Evolutionary conservation across 202 grass and related monocot species (phyloP), one percentile per base, ranked within the genome.

Genomic region (Schoenoplectus tabernaemontani): DNA sequence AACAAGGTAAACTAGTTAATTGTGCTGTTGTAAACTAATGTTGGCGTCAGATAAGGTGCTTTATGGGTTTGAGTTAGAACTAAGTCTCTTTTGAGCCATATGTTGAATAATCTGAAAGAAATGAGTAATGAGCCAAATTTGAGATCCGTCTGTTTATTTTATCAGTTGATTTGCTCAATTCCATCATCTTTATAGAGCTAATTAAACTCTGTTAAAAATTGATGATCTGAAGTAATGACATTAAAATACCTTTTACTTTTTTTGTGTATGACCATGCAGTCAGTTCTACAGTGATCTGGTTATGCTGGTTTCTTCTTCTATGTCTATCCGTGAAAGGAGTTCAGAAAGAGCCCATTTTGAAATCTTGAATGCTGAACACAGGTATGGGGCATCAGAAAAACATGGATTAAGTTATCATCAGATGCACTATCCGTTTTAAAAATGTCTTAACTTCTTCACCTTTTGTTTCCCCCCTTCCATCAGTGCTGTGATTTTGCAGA

Each of bases 331-430:
- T 73, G 95, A 98, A 81, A 89, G 88, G 69, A 83, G 82, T 84
- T 83, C 86, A 75, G 95, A 98, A 48, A 92, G 88, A 82, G 95
- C 86, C 73, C 88, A 89, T 87, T 98, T 98, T 87, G 95, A 94
- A 87, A 85, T 98, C 85, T 85, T 98, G 77, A 84, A 95, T 67
- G 88, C 88, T 77, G 86, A 95, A 57, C 81, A 94, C 77, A 98
- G 95, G 95, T 97, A 89, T 41, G 66, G 64, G 33, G 70, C 72
- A 69, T 84, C 33, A 72, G 3, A 60, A 79, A 79, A 68, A 20
- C 69, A 84, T 76, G 57, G 47, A 88, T 64, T 51, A 50, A 53
- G 46, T 74, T 53, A n/a, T 53, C 44, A 74, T 74, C 69, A 53
- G 6, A 72, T 26, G 22, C 47, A 74, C 9, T 74, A 50, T 51